Evolutionary conservation across 768 basidiomycete species (phyloP), one percentile per base, ranked within the genome.

Genomic region (Pisolithus sp.): DNA sequence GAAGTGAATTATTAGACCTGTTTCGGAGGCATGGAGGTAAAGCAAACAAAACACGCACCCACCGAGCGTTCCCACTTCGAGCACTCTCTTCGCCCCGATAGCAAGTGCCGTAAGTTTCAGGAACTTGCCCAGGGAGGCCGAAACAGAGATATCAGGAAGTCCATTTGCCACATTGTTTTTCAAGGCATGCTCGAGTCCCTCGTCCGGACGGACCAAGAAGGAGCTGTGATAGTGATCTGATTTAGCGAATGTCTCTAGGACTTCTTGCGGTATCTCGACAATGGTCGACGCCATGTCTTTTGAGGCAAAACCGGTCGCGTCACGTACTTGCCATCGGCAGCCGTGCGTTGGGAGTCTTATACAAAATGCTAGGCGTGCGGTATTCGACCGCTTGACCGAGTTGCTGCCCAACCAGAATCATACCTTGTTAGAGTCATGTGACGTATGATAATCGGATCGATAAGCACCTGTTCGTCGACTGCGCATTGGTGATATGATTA

Each of bases 11-110:
- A 12, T 34, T 15, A 13, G 34, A 34, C 12, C 34, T 15, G 13
- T 34, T 34, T 5, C 13, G 12, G 34, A 4, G 2, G 34, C 4
- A 13, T 1, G 12, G 13, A 15, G 13, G 12, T 5, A 15, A 12
- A 3, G 13, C 4, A 37, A 31, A 7, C 12, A 26, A 28, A 31
- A 17, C 5, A 49, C 24, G 46, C 36, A 83, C 83, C 83, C 85
- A 57, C 80, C 82, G 13, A 85, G 71, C 7, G 83, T 85, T 0
- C 83, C 85, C 45, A 87, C 76, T 59, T 85, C 83, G 41, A 87
- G 63, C 17, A 84, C 71, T 51, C 74, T 67, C 68, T 79, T 80
- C 38, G 82, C 83, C 13, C 72, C 65, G 31, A 80, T 72, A 3
- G 78, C 74, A 40, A 67, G 66, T 5, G 73, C 79, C 34, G 82